Evolutionary conservation across 75 land plant genomes (phyloP), one percentile per base, ranked within the genome.

Genomic region (Chamaecyparis obtusa): DNA sequence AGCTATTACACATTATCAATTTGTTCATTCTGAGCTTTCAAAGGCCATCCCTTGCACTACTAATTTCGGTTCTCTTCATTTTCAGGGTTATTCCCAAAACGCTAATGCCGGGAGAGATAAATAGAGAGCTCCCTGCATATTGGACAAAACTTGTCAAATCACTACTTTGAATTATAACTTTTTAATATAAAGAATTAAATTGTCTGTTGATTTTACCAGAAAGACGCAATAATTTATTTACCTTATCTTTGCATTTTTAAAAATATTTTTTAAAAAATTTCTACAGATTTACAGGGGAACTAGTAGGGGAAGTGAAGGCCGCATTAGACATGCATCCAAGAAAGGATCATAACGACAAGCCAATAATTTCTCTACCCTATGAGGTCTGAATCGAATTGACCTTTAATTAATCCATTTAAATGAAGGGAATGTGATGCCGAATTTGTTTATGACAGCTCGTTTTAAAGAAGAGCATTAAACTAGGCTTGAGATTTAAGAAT

Each of bases 41-140:
- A 84, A 16, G n/a, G 5, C 17, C 5, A 36, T 88, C 48, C 32
- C 39, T 86, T 87, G 48, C 86, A n/a, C n/a, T n/a, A 74, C 89
- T 93, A 90, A 92, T 91, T 90, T 86, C 86, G 83, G 86, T 86
- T 87, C 85, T 90, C 88, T 88, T 88, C 77, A 67, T 89, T 37
- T 88, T 90, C 94, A 96, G 97, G 72, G 94, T 96, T n/a, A 96
- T 96, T 89, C 97, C 97, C 91, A 96, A 94, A 91, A 94, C 96
- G 82, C 94, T 96, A 89, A 96, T 94, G 93, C 94, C 94, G 79
- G 88, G 92, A 93, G 97, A 96, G 97, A 96, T 96, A 92, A 90
- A 90, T 88, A 86, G 76, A 71, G 82, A 87, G 21, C 43, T 35
- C 69, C 35, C 75, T 60, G 21, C 21, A 21, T 21, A 60, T 60